Base-by-base conservation (phyloP, 2,329 filamentous ascomycete genomes). In the Aspergillus ochraceoroseus region DNA sequence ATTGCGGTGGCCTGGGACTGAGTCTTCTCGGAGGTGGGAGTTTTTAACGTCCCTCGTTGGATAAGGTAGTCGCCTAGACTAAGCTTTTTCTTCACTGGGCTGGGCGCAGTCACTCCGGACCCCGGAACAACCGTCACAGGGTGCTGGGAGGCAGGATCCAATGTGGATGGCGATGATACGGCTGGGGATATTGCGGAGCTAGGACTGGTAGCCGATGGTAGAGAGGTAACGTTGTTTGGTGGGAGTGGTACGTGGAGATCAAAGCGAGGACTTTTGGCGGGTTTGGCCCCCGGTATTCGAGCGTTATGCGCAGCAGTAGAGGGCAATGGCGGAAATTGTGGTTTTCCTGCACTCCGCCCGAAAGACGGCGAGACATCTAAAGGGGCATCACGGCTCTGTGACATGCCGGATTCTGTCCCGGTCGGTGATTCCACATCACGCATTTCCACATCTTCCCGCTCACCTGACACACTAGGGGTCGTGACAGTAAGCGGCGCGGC, bases 1-100 rank as follows among this genome's bases (percentile, higher is more conserved):
- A 54, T 54, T 9, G 48, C 44, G 3, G 47, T 54, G 13, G 50
- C 47, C 32, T 61, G 60, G 2, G 49, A 37, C 27, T 61, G 65
- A n/a, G 55, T 40, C 44, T 68, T 71, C 40, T 71, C 68, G 4
- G 58, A 55, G 0, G 62, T 62, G 5, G 67, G 66, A 0, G 67
- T 66, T 9, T 59, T 55, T 29, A 67, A 49, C 12, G 64, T 67
- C 7, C 63, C 62, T 35, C 66, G 61, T 37, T 65, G 64, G 34
- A 61, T 70, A 38, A 71, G 61, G 46, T 74, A 74, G 48, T 74
- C 71, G 30, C 70, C 70, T 13, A 74, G 52, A 48, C 68, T 73
- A 32, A 73, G 59, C 46, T 73, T 73, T 54, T 73, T 74, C 55
- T 72, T 72, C 12, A 66, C 63, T 2, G 70, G 70, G 49, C 67